A percentile compares a stretch with the other conserved stretches of the same genome.
phyloP scores from a whole-genome alignment of 169 alveolate species.

The Cyclospora cayetanensis region DNA sequence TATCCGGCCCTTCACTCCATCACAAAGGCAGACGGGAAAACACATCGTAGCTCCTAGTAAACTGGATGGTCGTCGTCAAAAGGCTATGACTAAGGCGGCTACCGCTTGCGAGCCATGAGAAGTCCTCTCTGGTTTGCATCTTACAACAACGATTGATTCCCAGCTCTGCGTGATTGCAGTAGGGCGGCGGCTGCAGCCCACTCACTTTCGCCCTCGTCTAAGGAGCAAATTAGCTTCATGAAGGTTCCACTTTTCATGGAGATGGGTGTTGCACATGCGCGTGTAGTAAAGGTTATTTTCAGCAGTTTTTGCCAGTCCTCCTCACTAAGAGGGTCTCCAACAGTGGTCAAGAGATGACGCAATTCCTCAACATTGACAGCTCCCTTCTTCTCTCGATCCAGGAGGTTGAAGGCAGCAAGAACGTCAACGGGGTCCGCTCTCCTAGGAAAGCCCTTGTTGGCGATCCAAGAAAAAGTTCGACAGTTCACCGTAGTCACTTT shows the following conservation, averaged over 20 bases:
- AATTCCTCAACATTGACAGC: constrained; percentile 37
- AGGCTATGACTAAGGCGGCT: too few relatives aligned
- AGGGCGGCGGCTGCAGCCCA: neutral
- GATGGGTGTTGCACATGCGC: constrained; percentile 35
- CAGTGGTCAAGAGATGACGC: constrained; percentile 37
- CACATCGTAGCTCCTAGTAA: too few relatives aligned
- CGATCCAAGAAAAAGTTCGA: constrained; percentile 1
- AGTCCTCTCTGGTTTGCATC: too few relatives aligned
- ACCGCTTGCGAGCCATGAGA: too few relatives aligned
- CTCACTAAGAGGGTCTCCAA: constrained; percentile 4
- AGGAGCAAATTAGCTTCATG: constrained; percentile 11
- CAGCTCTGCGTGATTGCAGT: too few relatives aligned
- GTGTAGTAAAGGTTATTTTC: constrained; percentile 10
- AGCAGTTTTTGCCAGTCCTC: constrained; percentile 48
- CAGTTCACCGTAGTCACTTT: neutral
- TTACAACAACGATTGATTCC: too few relatives aligned
- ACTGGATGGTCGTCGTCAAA: too few relatives aligned
- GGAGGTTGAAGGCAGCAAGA: constrained; percentile 21
- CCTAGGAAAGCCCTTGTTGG: neutral
- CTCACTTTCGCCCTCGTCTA: constrained; percentile 9
- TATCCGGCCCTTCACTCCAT: too few relatives aligned
- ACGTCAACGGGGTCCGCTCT: constrained; percentile 49
- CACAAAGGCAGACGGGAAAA: too few relatives aligned
- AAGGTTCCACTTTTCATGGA: constrained; percentile 42
- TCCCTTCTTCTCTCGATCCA: constrained; percentile 57